Percentiles rank a stretch among this genome's conserved stretches.
These are phyloP conservation scores for Polytolypa hystricis DNA, from an alignment of 2,329 filamentous ascomycete genomes.

Conservation along the genomic window DNA sequence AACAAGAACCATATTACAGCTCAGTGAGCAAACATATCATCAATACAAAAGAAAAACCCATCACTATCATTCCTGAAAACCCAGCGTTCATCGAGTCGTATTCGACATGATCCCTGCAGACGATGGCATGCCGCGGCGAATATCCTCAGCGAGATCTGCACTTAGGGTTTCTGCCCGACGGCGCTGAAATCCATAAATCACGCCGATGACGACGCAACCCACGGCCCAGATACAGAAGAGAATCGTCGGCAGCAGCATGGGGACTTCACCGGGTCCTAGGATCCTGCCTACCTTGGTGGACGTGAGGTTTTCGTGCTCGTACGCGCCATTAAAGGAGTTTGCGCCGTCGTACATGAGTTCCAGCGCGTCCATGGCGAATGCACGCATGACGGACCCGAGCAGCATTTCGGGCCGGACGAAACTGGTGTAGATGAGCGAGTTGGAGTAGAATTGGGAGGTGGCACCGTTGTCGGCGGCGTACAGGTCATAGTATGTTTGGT, in stretches of 20 bases:
- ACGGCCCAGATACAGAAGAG: constrained; percentile 7
- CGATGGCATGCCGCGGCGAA: too few species aligned
- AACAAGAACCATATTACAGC: too few species aligned
- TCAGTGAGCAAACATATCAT: too few species aligned
- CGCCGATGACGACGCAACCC: constrained; percentile 4
- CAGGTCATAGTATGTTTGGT: neutral
- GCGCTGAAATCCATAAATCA: constrained; percentile 6
- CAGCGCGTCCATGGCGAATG: constrained; percentile 2
- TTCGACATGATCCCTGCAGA: too few species aligned
- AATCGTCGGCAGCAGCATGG: neutral
- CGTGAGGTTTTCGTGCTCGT: neutral
- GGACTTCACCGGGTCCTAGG: constrained; percentile 1
- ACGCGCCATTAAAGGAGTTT: neutral
- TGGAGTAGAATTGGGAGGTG: too few species aligned
- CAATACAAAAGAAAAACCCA: too few species aligned
- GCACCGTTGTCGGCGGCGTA: neutral
- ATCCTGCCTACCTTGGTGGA: constrained; percentile 1
- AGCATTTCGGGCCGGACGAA: neutral
- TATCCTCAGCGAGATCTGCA: constrained; percentile 3
- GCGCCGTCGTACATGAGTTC: constrained; percentile 5
- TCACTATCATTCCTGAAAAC: too few species aligned
- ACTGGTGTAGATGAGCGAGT: neutral
- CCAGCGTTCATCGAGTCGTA: too few species aligned
- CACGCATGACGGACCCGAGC: constrained; percentile 5
- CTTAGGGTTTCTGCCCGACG: constrained; percentile 10